Evolutionary conservation across 106 monocot species (phyloP), one percentile per base, ranked within the genome.

Genomic region (Platanthera zijinensis): DNA sequence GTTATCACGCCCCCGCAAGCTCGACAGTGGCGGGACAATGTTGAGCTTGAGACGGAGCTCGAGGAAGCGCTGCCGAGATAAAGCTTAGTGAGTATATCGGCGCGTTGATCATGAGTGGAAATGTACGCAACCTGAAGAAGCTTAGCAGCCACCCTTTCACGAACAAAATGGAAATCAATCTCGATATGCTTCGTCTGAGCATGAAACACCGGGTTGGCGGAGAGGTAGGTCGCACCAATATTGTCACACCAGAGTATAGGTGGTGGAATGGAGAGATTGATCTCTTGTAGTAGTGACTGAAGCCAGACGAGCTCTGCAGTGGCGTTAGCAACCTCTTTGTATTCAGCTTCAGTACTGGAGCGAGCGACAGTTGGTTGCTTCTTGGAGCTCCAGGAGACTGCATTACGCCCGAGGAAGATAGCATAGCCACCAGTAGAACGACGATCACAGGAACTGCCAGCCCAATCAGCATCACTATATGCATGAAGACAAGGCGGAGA

Each of bases 121-220:
- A 78, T 15, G 25, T 49, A 69, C 28, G 21, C 21, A 10, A 69
- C 50, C 1, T 5, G 13, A 10, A 78, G 49, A 10, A 6, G 9
- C 2, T 50, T 48, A 0, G 0, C 21, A 7, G 68, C 50, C 18
- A 78, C 78, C 1, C 28, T 2, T 67, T 78, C 78, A 8, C 78
- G 50, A 50, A 80, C 45, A 15, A 73, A 80, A 12, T 80, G 79
- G 19, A n/a, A 73, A 14, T 80, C 73, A 7, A 80, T 72, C 6
- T 72, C 79, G 0, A 73, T 47, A 11, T 73, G 79, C 15, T 80
- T 73, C 18, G 73, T 30, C 48, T 51, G 1, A 25, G 74, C 73
- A 80, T 73, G 74, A 48, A 80, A 80, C 7, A 74, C 51, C 7
- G 18, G 57, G 50, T 74, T 74, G 14, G 57, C 46, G 0, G 57